A percentile compares a stretch with the other conserved stretches of the same genome.
phyloP scores from a whole-genome alignment of 2,329 filamentous ascomycete genomes.

The Hypoxylon sp. region DNA sequence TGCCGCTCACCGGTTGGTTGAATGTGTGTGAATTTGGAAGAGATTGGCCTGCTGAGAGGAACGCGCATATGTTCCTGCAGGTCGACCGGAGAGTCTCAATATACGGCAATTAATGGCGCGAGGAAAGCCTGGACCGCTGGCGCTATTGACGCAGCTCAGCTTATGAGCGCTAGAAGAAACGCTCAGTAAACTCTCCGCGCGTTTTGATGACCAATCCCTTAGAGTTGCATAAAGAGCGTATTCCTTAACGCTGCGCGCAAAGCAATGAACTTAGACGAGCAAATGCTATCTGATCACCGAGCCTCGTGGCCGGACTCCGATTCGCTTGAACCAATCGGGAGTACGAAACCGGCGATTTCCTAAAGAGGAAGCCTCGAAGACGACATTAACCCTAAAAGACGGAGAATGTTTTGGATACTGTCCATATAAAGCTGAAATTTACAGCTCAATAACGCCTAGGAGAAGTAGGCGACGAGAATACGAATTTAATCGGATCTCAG shows the following conservation, averaged over 20 bases:
- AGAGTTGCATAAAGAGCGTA: not conserved
- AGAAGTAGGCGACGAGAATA: constrained; percentile 5
- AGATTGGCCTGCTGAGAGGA: constrained; percentile 43
- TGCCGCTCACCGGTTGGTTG: constrained; percentile 43
- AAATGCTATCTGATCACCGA: constrained; percentile 31
- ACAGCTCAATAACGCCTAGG: constrained; percentile 8
- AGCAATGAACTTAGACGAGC: constrained; percentile 9
- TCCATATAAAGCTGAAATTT: constrained; percentile 26
- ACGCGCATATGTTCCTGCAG: constrained; percentile 45
- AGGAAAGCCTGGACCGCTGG: constrained; percentile 20
- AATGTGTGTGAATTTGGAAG: constrained; percentile 38
- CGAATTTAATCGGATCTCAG: not conserved
- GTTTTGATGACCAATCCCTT: constrained; percentile 11
- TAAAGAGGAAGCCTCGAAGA: constrained; percentile 43
- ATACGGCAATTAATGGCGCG: constrained; percentile 45
- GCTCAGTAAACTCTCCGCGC: constrained; percentile 17
- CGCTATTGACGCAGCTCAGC: constrained; percentile 44
- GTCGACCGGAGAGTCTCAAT: constrained; percentile 37
- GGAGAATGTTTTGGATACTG: constrained; percentile 9
- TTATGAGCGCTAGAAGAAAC: constrained; percentile 30
- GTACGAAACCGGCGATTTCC: constrained; percentile 32
- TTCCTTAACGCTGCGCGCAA: constrained; percentile 9
- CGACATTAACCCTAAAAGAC: constrained; percentile 8
- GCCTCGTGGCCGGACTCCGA: constrained; percentile 39
- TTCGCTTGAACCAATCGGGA: constrained; percentile 39